Evolutionary conservation across 129 eudicot species (phyloP), one percentile per base, ranked within the genome.

Genomic region (Flaveria bidentis): DNA sequence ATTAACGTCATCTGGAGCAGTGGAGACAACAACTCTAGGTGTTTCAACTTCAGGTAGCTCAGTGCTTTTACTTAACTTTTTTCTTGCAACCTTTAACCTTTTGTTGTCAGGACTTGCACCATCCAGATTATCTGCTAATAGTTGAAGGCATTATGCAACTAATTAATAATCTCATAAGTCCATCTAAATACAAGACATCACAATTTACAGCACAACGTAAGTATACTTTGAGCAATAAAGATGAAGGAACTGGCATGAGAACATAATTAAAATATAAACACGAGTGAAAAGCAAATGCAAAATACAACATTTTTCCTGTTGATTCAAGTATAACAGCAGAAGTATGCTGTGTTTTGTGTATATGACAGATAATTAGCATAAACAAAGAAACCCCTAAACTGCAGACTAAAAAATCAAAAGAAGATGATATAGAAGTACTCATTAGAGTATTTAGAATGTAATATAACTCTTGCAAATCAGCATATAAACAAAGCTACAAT

Each of bases 91-190:
- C 66, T 76, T 76, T 22, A 73, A 75, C 67, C 30, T 76, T 69
- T 83, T 84, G 81, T 82, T 86, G 18, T 17, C 67, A 46, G 78
- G 39, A 42, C 0, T 30, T 45, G 75, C 68, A 55, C 58, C 78
- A 62, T 46, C 62, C 36, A 22, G 20, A 20, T 58, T 75, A 60
- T 71, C 74, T 79, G 71, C 72, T 28, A 39, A 80, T 67, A 52
- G n/a, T 44, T 69, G 41, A 33, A 69, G 5, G 45, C 11, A 41
- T 67, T 60, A 16, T 15, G 11, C 44, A 39, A 66, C 42, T 4
- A 75, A 33, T 51, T 64, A 63, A 36, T 47, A 46, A 15, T 45
- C 33, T 30, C 50, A 75, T 12, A 73, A 61, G 26, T 75, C 26
- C 41, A 28, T 13, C 41, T 25, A 13, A 26, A 61, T 61, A 25